Conservation (phyloP, 306 rosid species). For the Vicia villosa region DNA sequence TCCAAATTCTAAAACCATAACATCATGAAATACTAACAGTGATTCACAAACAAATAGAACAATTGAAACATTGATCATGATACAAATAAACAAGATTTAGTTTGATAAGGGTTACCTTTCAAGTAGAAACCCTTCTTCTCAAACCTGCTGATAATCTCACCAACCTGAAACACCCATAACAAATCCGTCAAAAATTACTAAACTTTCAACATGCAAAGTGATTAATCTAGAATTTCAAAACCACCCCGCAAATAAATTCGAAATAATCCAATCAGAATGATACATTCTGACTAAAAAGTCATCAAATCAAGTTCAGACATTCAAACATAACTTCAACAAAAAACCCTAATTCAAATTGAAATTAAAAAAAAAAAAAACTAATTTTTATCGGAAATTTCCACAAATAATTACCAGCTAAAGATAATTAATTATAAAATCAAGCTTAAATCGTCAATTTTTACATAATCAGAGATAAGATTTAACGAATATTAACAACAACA, state of each 20-base stretch:
- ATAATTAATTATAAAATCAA: not conserved
- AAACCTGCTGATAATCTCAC: conserved; percentile 87
- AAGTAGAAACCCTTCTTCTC: conserved; percentile 91
- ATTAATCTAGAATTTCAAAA: not conserved
- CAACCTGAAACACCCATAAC: conserved; percentile 56
- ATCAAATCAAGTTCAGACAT: not conserved
- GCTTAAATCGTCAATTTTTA: not conserved
- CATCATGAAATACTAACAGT: too few species aligned
- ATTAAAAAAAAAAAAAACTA: not conserved
- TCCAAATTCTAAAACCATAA: not conserved
- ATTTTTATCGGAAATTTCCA: not conserved
- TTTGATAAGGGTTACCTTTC: conserved; percentile 53
- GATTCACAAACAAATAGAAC: too few species aligned
- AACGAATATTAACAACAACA: not conserved
- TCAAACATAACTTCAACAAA: not conserved
- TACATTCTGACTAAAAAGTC: not conserved
- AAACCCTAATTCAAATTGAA: not conserved
- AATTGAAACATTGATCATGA: not conserved
- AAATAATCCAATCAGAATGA: too few species aligned
- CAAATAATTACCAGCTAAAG: not conserved
- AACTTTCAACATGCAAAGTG: not conserved
- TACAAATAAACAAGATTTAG: not conserved
- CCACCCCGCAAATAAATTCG: not conserved
- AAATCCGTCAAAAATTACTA: not conserved
- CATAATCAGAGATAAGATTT: not conserved